Evolutionary conservation across 192 early-diverging fungal species (phyloP).

Genomic region (Gryganskiella cystojenkinii): DNA sequence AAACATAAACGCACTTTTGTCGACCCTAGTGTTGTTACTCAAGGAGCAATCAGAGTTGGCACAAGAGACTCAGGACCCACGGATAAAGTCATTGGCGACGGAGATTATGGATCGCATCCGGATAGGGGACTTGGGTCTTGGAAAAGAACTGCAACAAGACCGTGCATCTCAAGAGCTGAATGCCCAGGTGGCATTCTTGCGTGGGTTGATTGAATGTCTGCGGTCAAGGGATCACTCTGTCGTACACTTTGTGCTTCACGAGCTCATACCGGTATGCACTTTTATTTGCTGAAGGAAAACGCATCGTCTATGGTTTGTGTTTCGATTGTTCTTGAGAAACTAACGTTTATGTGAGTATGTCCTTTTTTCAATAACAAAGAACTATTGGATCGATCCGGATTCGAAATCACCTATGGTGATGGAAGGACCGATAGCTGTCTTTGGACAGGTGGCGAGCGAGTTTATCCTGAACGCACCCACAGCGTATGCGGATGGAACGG

Average conservation of each 20-base stretch:
- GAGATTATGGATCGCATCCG: conserved; percentile 23
- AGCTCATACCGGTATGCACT: conserved; percentile 45
- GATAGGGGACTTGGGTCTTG: conserved; percentile 30
- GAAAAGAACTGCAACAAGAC: background rate
- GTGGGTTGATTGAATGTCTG: conserved; percentile 32
- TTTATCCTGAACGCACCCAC: conserved; percentile 24
- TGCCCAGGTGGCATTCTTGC: conserved; percentile 26
- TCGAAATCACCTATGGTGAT: conserved; percentile 21
- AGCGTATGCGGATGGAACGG: conserved; percentile 9
- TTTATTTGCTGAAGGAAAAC: too few relatives aligned
- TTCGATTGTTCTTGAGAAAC: background rate
- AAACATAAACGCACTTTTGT: conserved; percentile 30
- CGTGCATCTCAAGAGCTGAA: conserved; percentile 6
- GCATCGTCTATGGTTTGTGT: background rate
- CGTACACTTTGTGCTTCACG: conserved; percentile 23
- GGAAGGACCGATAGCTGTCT: conserved; percentile 12
- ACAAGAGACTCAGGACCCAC: conserved; percentile 16
- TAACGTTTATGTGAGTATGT: too few relatives aligned
- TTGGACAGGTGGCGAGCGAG: conserved; percentile 35
- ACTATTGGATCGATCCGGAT: conserved; percentile 45
- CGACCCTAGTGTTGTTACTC: conserved; percentile 8
- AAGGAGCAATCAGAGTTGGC: conserved; percentile 17
- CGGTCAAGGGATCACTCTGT: conserved; percentile 10
- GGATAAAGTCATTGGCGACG: background rate
- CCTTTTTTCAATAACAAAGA: background rate